phyloP scores from a whole-genome alignment of 371 early-diverging fungal species.

The Rhizopus stolonifer region DNA sequence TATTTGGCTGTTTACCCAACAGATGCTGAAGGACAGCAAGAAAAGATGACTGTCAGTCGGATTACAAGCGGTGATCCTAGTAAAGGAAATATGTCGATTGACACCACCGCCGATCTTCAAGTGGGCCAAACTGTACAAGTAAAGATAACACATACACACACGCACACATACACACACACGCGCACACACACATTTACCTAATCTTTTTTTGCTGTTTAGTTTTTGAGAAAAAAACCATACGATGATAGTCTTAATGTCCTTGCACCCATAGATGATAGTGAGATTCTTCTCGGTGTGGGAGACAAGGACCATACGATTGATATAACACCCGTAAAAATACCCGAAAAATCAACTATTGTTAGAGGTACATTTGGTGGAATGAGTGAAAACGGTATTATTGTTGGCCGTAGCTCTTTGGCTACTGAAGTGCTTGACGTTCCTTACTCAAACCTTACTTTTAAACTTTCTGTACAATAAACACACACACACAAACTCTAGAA shows the following conservation, averaged over 20 bases:
- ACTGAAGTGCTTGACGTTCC: constrained; percentile 45
- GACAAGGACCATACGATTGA: constrained; percentile 40
- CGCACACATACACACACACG: too few relatives aligned
- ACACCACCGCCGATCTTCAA: constrained; percentile 63
- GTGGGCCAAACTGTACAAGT: constrained; percentile 64
- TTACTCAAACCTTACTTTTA: constrained; percentile 31
- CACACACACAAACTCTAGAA: background rate
- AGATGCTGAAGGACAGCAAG: constrained; percentile 3
- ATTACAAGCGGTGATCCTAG: constrained; percentile 78
- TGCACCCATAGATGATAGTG: constrained; percentile 12
- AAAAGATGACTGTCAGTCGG: constrained; percentile 52
- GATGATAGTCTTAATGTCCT: background rate
- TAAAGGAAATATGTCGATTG: constrained; percentile 73
- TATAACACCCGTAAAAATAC: constrained; percentile 22
- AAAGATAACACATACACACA: too few relatives aligned
- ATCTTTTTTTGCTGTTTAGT: constrained; percentile 14
- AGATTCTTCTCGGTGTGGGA: constrained; percentile 28
- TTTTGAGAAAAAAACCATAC: constrained; percentile 20
- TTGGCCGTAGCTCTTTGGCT: constrained; percentile 37
- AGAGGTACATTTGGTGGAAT: constrained; percentile 50
- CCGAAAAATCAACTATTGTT: constrained; percentile 7
- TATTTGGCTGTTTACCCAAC: constrained; percentile 49
- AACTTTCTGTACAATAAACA: constrained; percentile 1
- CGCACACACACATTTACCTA: too few relatives aligned
- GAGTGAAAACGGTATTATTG: constrained; percentile 58